Evolutionary conservation across 2,329 filamentous ascomycete genomes (phyloP).

Genomic region (Claviceps paspali): DNA sequence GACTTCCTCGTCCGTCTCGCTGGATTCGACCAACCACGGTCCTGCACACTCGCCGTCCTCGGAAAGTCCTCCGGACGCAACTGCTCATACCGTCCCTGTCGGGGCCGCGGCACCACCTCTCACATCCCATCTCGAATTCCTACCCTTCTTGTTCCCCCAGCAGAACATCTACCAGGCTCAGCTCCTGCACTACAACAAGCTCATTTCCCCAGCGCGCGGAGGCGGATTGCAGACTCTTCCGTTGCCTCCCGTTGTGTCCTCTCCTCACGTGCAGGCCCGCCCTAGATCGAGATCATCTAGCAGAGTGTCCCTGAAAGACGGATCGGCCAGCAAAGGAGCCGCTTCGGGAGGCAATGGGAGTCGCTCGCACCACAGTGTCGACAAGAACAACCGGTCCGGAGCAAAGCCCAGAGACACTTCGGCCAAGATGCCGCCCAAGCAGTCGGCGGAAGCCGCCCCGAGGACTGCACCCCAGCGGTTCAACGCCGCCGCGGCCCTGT

Average conservation of each 20-base stretch:
- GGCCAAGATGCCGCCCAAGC: constrained; percentile 35
- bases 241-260: constrained; percentile 38
- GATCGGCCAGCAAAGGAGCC: constrained; percentile 28
- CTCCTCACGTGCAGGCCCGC: constrained; percentile 40
- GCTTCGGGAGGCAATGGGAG: constrained; percentile 48
- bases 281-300: constrained; percentile 43
- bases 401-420: constrained; percentile 41
- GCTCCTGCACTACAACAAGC: constrained; percentile 50
- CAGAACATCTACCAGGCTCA: constrained; percentile 47
- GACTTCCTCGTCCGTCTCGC: constrained; percentile 13
- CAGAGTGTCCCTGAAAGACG: constrained; percentile 43
- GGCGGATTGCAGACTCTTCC: constrained; percentile 41
- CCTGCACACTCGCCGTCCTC: constrained; percentile 11
- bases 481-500: constrained; percentile 13
- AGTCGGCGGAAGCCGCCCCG: constrained; percentile 18
- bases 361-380: constrained; percentile 39
- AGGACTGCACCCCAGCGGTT: constrained; percentile 17
- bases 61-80: constrained; percentile 18
- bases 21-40: constrained; percentile 11
- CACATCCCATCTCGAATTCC: constrained; percentile 34
- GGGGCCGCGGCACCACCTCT: constrained; percentile 18
- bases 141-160: constrained; percentile 43
- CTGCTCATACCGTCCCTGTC: constrained; percentile 8
- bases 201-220: constrained; percentile 41
- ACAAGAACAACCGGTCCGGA: constrained; percentile 48